A percentile compares a stretch with the other conserved stretches of the same genome.
These are phyloP conservation scores for Pulicaria dysenterica DNA, from an alignment of 129 eudicot species.

Conservation along the genomic window DNA sequence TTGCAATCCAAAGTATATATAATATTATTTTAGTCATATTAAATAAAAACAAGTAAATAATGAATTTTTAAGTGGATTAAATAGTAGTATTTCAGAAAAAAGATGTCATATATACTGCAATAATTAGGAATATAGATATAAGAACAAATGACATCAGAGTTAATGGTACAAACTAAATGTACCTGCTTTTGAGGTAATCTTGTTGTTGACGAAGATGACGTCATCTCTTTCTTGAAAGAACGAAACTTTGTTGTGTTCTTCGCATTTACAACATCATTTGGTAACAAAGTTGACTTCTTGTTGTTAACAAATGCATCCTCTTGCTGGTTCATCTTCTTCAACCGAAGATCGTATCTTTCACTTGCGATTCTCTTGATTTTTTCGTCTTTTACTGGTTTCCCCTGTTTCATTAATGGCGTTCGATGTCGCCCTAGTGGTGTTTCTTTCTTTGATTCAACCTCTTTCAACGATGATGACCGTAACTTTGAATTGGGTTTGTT, in stretches of 20 bases:
- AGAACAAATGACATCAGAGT: constrained; percentile 28
- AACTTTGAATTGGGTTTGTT: constrained; percentile 33
- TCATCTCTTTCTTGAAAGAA: constrained; percentile 54
- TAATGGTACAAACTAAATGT: constrained; percentile 16
- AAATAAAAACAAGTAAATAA: neutral
- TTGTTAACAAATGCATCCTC: constrained; percentile 52
- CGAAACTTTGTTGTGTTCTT: constrained; percentile 51
- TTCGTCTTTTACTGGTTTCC: constrained; percentile 27
- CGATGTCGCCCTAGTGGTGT: neutral
- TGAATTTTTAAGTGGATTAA: neutral
- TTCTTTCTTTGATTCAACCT: constrained; percentile 1
- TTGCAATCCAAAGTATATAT: neutral
- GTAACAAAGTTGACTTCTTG: constrained; percentile 50
- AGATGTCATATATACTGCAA: constrained; percentile 4
- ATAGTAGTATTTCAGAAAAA: neutral
- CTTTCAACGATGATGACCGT: constrained; percentile 11
- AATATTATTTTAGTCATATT: neutral
- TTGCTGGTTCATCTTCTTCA: constrained; percentile 41
- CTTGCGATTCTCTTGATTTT: constrained; percentile 34
- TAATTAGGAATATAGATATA: constrained; percentile 16
- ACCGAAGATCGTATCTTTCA: constrained; percentile 30
- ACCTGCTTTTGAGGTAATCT: constrained; percentile 65
- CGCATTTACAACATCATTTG: constrained; percentile 42
- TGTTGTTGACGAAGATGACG: constrained; percentile 48
- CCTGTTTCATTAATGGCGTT: constrained; percentile 7